phyloP scores from a whole-genome alignment of 1,284 basidiomycete species.

The Boletus chippewaensis region DNA sequence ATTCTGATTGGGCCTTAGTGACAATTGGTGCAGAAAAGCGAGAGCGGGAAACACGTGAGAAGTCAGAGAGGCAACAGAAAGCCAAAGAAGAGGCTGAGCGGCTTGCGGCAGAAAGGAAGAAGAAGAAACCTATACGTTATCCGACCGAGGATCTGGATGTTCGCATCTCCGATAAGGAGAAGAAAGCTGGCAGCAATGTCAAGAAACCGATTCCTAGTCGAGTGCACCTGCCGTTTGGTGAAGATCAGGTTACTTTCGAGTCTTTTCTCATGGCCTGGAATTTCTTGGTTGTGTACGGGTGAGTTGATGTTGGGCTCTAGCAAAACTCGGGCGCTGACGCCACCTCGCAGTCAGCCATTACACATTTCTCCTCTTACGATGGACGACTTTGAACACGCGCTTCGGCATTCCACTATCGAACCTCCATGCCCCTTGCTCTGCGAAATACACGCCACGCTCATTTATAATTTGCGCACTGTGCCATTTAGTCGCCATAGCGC shows the following conservation, averaged over 20 bases:
- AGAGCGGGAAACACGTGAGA: constrained; percentile 62
- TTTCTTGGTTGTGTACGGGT: constrained; percentile 91
- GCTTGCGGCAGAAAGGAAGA: constrained; percentile 70
- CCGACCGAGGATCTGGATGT: constrained; percentile 82
- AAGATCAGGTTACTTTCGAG: constrained; percentile 69
- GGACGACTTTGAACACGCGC: constrained; percentile 87
- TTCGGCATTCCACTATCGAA: constrained; percentile 71
- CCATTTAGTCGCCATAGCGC: constrained; percentile 65
- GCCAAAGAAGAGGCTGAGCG: constrained; percentile 67
- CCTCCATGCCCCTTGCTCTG: constrained; percentile 72
- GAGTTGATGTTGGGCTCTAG: constrained; percentile 27
- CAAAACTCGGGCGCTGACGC: constrained; percentile 1
- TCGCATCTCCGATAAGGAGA: constrained; percentile 68
- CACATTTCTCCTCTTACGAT: constrained; percentile 87
- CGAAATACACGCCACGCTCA: constrained; percentile 84
- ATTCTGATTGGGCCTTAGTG: constrained; percentile 24
- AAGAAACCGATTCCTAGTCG: constrained; percentile 65
- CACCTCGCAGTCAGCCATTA: constrained; percentile 64
- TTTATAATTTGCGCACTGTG: constrained; percentile 83
- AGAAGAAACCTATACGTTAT: constrained; percentile 85
- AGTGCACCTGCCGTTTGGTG: constrained; percentile 67
- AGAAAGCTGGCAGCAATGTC: constrained; percentile 63
- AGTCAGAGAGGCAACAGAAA: constrained; percentile 58
- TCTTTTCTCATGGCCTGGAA: constrained; percentile 86
- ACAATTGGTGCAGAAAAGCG: constrained; percentile 48